These are phyloP conservation scores for Phaseolus coccineus DNA, from an alignment of 331 rosid genomes.

Conservation along the genomic window DNA sequence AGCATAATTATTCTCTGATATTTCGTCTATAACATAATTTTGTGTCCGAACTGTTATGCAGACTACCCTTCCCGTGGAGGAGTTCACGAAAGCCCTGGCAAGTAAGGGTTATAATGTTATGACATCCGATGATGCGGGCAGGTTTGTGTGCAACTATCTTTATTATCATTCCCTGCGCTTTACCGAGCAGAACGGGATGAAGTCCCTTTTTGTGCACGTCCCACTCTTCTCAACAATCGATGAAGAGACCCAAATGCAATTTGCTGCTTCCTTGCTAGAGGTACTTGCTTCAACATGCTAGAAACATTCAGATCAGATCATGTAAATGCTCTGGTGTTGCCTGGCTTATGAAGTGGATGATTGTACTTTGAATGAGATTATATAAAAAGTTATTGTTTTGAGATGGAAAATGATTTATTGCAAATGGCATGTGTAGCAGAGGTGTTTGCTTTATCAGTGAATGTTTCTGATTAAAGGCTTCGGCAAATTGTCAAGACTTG, in stretches of 20 bases:
- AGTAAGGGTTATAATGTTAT: conserved; percentile 81
- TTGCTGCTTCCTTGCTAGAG: conserved; percentile 87
- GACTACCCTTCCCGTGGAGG: conserved; percentile 85
- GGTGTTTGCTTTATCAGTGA: conserved; percentile 43
- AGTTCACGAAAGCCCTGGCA: conserved; percentile 74
- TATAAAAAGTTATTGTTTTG: conserved; percentile 46
- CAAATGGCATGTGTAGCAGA: conserved; percentile 44
- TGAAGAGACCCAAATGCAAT: conserved; percentile 86
- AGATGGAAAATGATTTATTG: conserved; percentile 43
- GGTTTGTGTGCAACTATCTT: conserved; percentile 94
- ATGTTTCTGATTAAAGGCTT: conserved; percentile 43
- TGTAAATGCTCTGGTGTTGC: conserved; percentile 44
- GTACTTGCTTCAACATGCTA: conserved; percentile 65
- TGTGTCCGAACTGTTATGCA: conserved; percentile 46
- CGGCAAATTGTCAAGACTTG: conserved; percentile 41
- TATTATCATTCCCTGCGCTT: conserved; percentile 93
- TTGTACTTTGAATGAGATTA: conserved; percentile 54
- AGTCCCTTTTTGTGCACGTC: conserved; percentile 88
- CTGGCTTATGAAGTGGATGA: conserved; percentile 51
- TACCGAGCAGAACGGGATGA: conserved; percentile 73
- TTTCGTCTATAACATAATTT: not conserved
- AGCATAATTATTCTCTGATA: not conserved
- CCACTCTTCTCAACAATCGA: conserved; percentile 85
- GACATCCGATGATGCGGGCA: conserved; percentile 92
- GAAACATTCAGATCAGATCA: conserved; percentile 38